Percentiles rank a stretch among this genome's conserved stretches.
These are phyloP conservation scores for Rhodamnia rubescens DNA, from an alignment of 345 rosid genomes.

Conservation along the genomic window DNA sequence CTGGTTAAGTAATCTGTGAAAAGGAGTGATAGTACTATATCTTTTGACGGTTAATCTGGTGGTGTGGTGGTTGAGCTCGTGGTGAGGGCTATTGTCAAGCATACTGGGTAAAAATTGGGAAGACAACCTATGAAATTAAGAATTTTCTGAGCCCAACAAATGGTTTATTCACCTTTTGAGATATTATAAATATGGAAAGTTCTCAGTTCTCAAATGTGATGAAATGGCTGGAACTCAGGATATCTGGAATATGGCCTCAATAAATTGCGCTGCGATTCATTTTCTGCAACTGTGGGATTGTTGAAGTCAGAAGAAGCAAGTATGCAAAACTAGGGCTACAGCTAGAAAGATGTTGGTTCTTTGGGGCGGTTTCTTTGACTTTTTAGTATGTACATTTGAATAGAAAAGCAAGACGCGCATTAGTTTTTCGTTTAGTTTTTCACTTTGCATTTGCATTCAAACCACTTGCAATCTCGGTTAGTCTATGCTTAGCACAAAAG, in stretches of 20 bases:
- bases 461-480: background rate
- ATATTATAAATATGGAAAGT: background rate
- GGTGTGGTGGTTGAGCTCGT: background rate
- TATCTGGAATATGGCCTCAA: background rate
- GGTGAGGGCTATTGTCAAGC: background rate
- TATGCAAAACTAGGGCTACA: background rate
- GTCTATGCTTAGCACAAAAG: background rate
- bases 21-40: fast-evolving
- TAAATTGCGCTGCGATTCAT: background rate
- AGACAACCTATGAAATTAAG: background rate
- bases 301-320: background rate
- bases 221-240: background rate
- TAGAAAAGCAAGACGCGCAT: background rate
- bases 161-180: background rate
- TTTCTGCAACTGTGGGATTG: background rate
- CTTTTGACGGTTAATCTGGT: background rate
- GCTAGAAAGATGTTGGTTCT: background rate
- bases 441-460: background rate
- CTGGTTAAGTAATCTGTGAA: background rate
- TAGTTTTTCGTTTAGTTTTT: background rate
- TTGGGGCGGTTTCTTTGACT: background rate
- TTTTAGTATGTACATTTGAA: background rate
- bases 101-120: background rate
- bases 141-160: background rate
- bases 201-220: background rate